phyloP scores from a whole-genome alignment of 164 flowering plant genomes.

The Kalanchoe fedtschenkoi region DNA sequence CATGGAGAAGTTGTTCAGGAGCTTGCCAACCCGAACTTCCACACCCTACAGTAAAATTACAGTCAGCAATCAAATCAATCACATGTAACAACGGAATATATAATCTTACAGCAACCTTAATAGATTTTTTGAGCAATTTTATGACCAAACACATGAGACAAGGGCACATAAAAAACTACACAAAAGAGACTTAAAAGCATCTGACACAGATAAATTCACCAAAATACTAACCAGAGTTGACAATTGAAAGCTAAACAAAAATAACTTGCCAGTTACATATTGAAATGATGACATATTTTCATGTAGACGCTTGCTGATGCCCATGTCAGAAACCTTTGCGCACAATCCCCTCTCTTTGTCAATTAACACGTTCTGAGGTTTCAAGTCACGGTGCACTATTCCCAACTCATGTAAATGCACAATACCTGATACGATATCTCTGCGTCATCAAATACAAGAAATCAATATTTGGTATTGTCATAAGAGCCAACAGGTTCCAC shows the following conservation, averaged over 20 bases:
- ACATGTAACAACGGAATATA: background rate
- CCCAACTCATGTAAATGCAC: constrained; percentile 43
- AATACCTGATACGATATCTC: constrained; percentile 39
- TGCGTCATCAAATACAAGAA: constrained; percentile 14
- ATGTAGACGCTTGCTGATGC: constrained; percentile 37
- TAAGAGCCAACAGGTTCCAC: background rate
- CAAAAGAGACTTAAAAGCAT: background rate
- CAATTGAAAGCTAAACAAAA: background rate
- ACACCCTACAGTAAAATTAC: constrained; percentile 22
- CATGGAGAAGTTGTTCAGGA: constrained; percentile 43
- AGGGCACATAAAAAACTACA: background rate
- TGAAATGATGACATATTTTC: constrained; percentile 34
- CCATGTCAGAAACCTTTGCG: constrained; percentile 50
- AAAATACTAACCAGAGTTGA: background rate
- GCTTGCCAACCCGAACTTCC: constrained; percentile 57
- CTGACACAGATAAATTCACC: background rate
- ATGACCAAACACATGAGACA: too few species aligned
- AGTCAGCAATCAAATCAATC: background rate
- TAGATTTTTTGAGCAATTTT: too few species aligned
- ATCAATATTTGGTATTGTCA: background rate
- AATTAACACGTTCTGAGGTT: constrained; percentile 45
- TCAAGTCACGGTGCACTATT: constrained; percentile 40
- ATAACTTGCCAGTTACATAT: constrained; percentile 29
- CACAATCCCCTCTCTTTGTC: constrained; percentile 23
- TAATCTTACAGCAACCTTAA: background rate